Conservation (phyloP, 495 filamentous ascomycete species). For the Glonium stellatum region DNA sequence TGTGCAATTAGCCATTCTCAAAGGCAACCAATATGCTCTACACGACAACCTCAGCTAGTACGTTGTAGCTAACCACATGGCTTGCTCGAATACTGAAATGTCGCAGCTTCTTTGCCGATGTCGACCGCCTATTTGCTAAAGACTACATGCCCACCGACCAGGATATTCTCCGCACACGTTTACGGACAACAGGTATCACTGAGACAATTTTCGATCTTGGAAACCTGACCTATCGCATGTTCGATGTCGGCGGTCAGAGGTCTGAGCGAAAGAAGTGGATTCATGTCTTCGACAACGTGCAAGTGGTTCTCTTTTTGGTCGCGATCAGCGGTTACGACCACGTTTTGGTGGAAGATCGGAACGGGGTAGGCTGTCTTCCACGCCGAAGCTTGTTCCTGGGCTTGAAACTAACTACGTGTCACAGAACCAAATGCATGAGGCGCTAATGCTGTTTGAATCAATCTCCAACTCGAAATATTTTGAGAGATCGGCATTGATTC, state of each 20-base stretch:
- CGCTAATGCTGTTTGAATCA: constrained; percentile 94
- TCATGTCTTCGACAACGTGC: constrained; percentile 99
- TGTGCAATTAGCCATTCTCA: constrained; percentile 82
- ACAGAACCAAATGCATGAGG: constrained; percentile 97
- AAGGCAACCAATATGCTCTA: constrained; percentile 95
- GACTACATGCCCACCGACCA: constrained; percentile 97
- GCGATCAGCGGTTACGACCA: constrained; percentile 99
- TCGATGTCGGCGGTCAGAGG: constrained; percentile 96
- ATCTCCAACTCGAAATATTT: constrained; percentile 99
- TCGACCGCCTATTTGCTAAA: constrained; percentile 81
- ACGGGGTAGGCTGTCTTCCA: constrained; percentile 21
- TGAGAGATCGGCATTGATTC: constrained; percentile 97
- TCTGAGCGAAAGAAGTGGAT: constrained; percentile 99
- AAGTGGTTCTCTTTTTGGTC: constrained; percentile 95
- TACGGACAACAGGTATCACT: constrained; percentile 99
- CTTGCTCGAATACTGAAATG: constrained; percentile 4
- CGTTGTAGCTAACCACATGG: constrained; percentile 35
- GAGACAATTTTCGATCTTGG: constrained; percentile 98
- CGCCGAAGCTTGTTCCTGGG: not conserved
- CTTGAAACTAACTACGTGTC: constrained; percentile 8
- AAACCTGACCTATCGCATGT: constrained; percentile 97
- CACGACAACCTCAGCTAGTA: constrained; percentile 99
- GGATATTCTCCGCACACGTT: constrained; percentile 93
- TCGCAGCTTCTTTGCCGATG: constrained; percentile 88
- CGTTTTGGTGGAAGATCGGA: constrained; percentile 80